phyloP scores from a whole-genome alignment of 169 alveolate genomes.

The Eimeria maxima region DNA sequence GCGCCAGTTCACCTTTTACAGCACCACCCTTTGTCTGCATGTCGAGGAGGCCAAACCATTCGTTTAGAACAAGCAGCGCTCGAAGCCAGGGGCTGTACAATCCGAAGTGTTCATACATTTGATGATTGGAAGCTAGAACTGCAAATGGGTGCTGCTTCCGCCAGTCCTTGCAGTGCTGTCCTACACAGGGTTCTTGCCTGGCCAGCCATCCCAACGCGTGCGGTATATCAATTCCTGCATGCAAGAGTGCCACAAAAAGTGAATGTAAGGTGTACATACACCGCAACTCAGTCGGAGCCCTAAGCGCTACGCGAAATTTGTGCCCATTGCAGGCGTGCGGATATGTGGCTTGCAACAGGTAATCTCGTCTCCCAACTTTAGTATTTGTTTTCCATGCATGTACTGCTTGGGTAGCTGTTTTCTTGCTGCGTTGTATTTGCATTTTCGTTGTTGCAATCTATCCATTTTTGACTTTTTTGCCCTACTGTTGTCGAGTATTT shows the following conservation, averaged over 20 bases:
- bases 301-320: background rate
- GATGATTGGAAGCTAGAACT: background rate
- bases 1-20: background rate
- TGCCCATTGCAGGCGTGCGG: background rate
- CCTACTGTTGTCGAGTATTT: background rate
- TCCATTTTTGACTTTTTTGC: background rate
- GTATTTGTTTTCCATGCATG: too few relatives aligned
- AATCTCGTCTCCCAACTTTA: background rate
- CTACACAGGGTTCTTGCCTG: slow-evolving; percentile 58
- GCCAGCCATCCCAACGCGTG: slow-evolving; percentile 41
- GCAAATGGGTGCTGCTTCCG: slow-evolving; percentile 27
- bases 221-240: background rate
- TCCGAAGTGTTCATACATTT: background rate
- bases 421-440: background rate
- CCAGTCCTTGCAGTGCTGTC: slow-evolving; percentile 25
- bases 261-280: background rate
- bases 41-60: slow-evolving; percentile 26
- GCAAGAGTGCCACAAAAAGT: background rate
- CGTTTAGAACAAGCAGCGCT: slow-evolving; percentile 1
- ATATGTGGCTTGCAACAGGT: background rate
- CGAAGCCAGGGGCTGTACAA: slow-evolving; percentile 50
- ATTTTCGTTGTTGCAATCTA: background rate
- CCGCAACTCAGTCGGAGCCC: background rate
- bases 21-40: background rate
- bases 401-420: background rate